Conservation (phyloP, 2,329 filamentous ascomycete species). For the Epichloe typhina region DNA sequence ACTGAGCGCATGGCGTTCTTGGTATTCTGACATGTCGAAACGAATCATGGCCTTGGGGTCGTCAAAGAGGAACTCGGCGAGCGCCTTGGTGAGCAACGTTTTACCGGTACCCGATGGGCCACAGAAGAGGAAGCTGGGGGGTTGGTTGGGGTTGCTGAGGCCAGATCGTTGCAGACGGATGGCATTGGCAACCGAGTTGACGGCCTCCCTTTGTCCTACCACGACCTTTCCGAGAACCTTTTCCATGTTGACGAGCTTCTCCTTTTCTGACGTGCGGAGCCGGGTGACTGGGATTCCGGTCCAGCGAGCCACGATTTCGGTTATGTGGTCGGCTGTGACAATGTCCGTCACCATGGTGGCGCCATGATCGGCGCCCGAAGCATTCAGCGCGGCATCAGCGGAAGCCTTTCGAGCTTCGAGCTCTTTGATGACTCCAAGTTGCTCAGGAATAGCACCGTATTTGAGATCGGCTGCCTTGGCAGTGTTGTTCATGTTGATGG, state of each 20-base stretch:
- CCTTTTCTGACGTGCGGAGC: conserved; percentile 89
- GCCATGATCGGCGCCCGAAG: conserved; percentile 40
- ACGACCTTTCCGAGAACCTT: conserved; percentile 71
- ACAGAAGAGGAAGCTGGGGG: conserved; percentile 96
- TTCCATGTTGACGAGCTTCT: conserved; percentile 98
- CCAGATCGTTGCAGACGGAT: conserved; percentile 92
- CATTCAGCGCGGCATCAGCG: conserved; percentile 59
- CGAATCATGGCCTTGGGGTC: conserved; percentile 96
- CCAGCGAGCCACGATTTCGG: conserved; percentile 93
- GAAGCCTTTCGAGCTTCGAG: conserved; percentile 70
- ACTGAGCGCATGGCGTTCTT: conserved; percentile 88
- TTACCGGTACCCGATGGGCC: conserved; percentile 97
- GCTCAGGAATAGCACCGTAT: conserved; percentile 94
- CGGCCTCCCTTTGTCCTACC: conserved; percentile 88
- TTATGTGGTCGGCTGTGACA: conserved; percentile 95
- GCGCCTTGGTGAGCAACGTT: conserved; percentile 88
- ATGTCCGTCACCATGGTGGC: conserved; percentile 78
- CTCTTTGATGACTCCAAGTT: conserved; percentile 63
- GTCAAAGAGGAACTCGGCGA: conserved; percentile 96
- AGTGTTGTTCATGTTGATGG: conserved; percentile 76
- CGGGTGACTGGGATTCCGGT: conserved; percentile 96
- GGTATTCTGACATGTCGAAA: conserved; percentile 99
- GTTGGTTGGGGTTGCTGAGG: conserved; percentile 89
- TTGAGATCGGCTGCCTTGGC: conserved; percentile 83
- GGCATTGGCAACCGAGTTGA: conserved; percentile 84